A percentile compares a stretch with the other conserved stretches of the same genome.
Evolutionary conservation across 1,284 basidiomycete genomes (phyloP).

Genomic region (Ganoderma resinaceum): DNA sequence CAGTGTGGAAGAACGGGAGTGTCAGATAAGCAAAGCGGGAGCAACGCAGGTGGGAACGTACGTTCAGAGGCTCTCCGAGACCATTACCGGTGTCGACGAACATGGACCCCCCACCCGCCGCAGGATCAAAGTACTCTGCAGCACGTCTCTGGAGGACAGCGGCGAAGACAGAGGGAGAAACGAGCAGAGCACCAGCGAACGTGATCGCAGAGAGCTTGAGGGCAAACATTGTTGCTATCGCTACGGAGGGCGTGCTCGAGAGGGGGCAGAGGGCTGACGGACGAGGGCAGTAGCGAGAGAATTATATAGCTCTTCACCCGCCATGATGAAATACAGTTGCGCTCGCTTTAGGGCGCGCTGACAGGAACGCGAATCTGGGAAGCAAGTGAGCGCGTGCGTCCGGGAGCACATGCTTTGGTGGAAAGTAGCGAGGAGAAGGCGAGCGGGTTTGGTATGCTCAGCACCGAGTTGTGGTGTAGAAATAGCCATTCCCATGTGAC

Average conservation of each 20-base stretch:
- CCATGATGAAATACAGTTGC: not conserved
- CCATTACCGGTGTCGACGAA: conserved; percentile 54
- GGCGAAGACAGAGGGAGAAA: conserved; percentile 14
- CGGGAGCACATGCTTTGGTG: conserved; percentile 23
- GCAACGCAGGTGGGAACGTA: conserved; percentile 35
- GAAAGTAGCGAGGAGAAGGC: conserved; percentile 7
- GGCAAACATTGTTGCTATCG: conserved; percentile 20
- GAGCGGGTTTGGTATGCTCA: conserved; percentile 3
- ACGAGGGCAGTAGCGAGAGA: not conserved
- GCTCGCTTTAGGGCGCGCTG: not conserved
- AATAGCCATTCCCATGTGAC: conserved; percentile 14
- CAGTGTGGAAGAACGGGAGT: conserved; percentile 40
- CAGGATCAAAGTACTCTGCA: conserved; percentile 52
- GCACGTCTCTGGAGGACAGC: conserved; percentile 19
- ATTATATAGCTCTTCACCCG: conserved; percentile 15
- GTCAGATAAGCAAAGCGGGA: conserved; percentile 35
- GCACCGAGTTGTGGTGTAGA: conserved; percentile 1
- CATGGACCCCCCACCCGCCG: conserved; percentile 57
- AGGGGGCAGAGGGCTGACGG: conserved; percentile 13
- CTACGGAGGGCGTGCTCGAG: conserved; percentile 1
- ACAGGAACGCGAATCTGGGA: conserved; percentile 10
- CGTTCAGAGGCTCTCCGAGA: conserved; percentile 75
- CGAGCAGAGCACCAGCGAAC: conserved; percentile 24
- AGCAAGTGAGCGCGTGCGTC: conserved; percentile 11
- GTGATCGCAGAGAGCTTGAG: conserved; percentile 15